Conservation (phyloP, 1,139 yeast species). For the Candida sojae region DNA sequence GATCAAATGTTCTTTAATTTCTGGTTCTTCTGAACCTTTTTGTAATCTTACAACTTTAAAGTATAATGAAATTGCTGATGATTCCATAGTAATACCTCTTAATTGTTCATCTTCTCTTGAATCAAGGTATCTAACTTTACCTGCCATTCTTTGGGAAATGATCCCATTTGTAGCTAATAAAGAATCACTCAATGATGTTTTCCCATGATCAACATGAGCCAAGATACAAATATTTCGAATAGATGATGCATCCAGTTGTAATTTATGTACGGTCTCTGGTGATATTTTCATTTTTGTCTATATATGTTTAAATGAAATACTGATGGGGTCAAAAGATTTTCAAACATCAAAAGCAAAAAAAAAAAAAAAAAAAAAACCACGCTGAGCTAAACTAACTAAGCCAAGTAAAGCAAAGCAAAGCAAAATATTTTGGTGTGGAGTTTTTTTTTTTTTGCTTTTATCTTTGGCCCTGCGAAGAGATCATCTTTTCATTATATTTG, state of each 20-base stretch:
- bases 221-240: conserved; percentile 91
- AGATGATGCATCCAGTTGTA: conserved; percentile 69
- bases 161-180: conserved; percentile 94
- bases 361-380: not conserved
- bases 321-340: not conserved
- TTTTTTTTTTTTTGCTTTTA: not conserved
- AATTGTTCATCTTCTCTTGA: conserved; percentile 94
- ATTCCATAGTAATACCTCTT: conserved; percentile 97
- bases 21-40: conserved; percentile 32
- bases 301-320: not conserved
- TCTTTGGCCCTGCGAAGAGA: conserved; percentile 5
- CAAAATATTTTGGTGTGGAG: not conserved
- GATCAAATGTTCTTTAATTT: conserved; percentile 75
- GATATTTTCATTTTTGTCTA: conserved; percentile 47
- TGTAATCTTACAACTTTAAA: conserved; percentile 62
- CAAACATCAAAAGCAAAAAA: too few relatives aligned
- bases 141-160: conserved; percentile 92
- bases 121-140: conserved; percentile 89
- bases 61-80: conserved; percentile 87
- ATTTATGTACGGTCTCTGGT: conserved; percentile 59
- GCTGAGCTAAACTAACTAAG: too few relatives aligned
- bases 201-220: conserved; percentile 99
- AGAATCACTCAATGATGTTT: conserved; percentile 92
- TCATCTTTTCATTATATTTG: not conserved
- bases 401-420: too few relatives aligned